A percentile compares a stretch with the other conserved stretches of the same genome.
Evolutionary conservation across 2,329 filamentous ascomycete genomes (phyloP).

Genomic region (Alternaria viburni): DNA sequence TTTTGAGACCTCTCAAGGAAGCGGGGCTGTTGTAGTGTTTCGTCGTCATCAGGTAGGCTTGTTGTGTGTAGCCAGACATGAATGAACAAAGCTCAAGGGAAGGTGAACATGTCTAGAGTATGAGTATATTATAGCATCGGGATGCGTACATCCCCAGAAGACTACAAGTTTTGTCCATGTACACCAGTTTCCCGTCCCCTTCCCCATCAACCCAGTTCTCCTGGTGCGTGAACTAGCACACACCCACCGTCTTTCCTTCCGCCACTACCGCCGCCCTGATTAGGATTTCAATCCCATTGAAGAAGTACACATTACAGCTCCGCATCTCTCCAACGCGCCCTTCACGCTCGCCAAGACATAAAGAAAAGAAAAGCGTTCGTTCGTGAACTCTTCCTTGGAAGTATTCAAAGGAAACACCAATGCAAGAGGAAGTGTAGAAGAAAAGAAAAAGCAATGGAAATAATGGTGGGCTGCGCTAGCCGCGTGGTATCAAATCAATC

Average conservation of each 20-base stretch:
- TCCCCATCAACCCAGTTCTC: background rate
- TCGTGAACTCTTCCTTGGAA: background rate
- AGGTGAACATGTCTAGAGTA: background rate
- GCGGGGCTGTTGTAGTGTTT: background rate
- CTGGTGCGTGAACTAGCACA: background rate
- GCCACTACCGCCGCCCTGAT: background rate
- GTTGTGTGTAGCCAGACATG: background rate
- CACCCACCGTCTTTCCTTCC: background rate
- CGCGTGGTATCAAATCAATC: constrained; percentile 15
- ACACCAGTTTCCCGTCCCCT: background rate
- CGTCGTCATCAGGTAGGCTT: background rate
- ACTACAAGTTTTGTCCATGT: background rate
- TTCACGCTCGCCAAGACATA: background rate
- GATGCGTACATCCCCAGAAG: background rate
- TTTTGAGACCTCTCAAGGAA: background rate
- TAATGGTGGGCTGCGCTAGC: constrained; percentile 11
- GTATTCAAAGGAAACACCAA: background rate
- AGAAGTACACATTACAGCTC: background rate
- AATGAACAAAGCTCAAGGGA: background rate
- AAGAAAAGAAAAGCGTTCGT: background rate
- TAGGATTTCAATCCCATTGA: background rate
- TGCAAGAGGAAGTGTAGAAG: constrained; percentile 1
- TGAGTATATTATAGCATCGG: background rate
- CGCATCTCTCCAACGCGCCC: background rate
- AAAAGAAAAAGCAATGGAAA: constrained; percentile 1